Evolutionary conservation across 2,329 filamentous ascomycete species (phyloP), one percentile per base, ranked within the genome.

Genomic region (Penicillium decumbens): DNA sequence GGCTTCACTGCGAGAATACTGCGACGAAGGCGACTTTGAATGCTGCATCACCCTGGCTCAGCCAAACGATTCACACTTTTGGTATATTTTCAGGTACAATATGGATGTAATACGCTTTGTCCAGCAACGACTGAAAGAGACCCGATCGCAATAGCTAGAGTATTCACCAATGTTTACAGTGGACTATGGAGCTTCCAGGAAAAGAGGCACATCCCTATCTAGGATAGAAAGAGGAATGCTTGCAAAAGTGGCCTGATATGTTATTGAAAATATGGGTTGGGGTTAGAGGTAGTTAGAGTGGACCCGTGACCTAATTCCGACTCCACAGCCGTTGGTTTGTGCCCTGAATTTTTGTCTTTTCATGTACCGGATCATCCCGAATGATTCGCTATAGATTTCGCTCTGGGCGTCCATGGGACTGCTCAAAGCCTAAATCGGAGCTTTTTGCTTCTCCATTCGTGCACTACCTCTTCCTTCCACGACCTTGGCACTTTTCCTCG

Each of bases 11-110:
- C 44, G 49, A 13, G 45, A 35, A 12, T 57, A 57, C 41, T 57
- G 54, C 20, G 54, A 57, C 32, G 35, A 43, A 3, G 51, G 49
- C 8, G 54, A 57, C 28, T 25, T 18, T 8, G 27, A 41, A 24
- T 57, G 54, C 33, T 57, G 54, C 40, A 15, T 54, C 15, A 37
- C 40, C 6, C 42, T 41, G 1, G 23, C 25, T 3, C 35, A 29
- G 13, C 41, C 52, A 25, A 35, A 29, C 4, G 39, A 23, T 20
- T 20, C 54, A 1, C 54, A 57, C 20, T 49, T 45, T 23, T 28
- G 42, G 1, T 57, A 57, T 35, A 54, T 57, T 32, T 47, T 54
- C 29, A 45, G 37, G 25, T 57, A 57, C 32, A 57, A 57, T 41
- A 39, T 57, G 28, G 54, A 57, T 30, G 38, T 57, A 12, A 23